Base-by-base conservation (phyloP, 768 basidiomycete genomes). In the Auricularia sp. region DNA sequence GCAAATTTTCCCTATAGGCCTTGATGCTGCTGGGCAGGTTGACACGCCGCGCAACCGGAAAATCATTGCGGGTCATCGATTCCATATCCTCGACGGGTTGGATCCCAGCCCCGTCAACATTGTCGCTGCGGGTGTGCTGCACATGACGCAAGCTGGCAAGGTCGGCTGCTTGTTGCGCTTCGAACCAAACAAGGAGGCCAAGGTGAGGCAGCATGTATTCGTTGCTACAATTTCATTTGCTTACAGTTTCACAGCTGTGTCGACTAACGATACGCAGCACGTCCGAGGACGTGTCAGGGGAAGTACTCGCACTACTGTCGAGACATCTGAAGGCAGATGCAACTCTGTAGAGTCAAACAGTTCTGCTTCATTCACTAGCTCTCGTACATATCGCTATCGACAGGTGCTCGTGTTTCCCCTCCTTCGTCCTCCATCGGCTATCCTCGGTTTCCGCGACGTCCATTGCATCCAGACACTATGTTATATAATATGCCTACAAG, bases 171-270 rank as follows among this genome's bases (percentile, higher is more conserved):
- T 99, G 67, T 75, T 98, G 67, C 83, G 97, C 63, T 74, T 98
- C 35, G 97, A 99, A 74, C 97, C 97, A 2, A 99, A 98, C 77
- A 83, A 85, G 62, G 94, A 97, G 66, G 97, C 96, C 34, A 96
- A 97, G 83, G 93, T 93, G 71, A 61, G 82, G 65, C 67, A 4
- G 23, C 53, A 7, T 12, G 42, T 64, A 34, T 64, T 21, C 51
- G 35, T 43, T 8, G n/a, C 33, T 33, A 34, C 18, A 23, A 29
- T 61, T 14, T 23, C 12, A 36, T 43, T 44, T 21, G 3, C n/a
- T 35, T 35, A 35, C 60, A 16, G 51, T 59, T 64, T 60, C 54
- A 33, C 71, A 96, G 91, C 79, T 98, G 39, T 98, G 93, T 76
- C 88, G 97, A 42, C 72, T 98, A 66, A 99, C 97, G 5, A 83